Percentiles rank a stretch among this genome's conserved stretches.
These are phyloP conservation scores for Talaromyces wortmannii DNA, from an alignment of 495 filamentous ascomycete species.

Conservation along the genomic window DNA sequence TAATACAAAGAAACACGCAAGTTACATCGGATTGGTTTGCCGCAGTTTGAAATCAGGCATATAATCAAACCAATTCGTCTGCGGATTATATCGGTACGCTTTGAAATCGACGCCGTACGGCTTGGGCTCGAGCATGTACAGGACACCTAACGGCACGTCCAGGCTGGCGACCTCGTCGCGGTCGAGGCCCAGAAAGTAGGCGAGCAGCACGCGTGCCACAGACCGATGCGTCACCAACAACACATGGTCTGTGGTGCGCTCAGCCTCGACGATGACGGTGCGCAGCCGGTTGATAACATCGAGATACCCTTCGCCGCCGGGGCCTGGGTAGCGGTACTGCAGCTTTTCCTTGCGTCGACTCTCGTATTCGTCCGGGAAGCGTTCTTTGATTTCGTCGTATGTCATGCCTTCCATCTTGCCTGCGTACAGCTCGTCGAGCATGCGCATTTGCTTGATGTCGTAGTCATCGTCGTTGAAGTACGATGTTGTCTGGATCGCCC, in stretches of 20 bases:
- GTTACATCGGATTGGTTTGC: constrained; percentile 28
- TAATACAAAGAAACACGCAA: background rate
- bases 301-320: constrained; percentile 91
- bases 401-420: constrained; percentile 91
- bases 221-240: constrained; percentile 86
- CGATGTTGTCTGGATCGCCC: constrained; percentile 75
- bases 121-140: constrained; percentile 94
- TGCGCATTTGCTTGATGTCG: constrained; percentile 94
- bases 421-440: constrained; percentile 94
- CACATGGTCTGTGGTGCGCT: constrained; percentile 93
- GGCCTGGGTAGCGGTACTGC: constrained; percentile 88
- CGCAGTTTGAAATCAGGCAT: constrained; percentile 67
- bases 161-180: constrained; percentile 86
- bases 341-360: constrained; percentile 76
- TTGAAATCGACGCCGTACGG: constrained; percentile 96
- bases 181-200: constrained; percentile 90
- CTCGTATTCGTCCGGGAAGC: constrained; percentile 69
- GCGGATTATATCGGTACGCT: constrained; percentile 80
- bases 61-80: constrained; percentile 72
- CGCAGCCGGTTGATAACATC: constrained; percentile 93
- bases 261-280: constrained; percentile 93
- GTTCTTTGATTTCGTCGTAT: constrained; percentile 75
- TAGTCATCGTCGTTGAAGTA: constrained; percentile 96
- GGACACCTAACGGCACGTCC: constrained; percentile 83
- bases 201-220: constrained; percentile 83